Base-by-base conservation (phyloP, 2,329 filamentous ascomycete species). In the Aspergillus awamori region DNA sequence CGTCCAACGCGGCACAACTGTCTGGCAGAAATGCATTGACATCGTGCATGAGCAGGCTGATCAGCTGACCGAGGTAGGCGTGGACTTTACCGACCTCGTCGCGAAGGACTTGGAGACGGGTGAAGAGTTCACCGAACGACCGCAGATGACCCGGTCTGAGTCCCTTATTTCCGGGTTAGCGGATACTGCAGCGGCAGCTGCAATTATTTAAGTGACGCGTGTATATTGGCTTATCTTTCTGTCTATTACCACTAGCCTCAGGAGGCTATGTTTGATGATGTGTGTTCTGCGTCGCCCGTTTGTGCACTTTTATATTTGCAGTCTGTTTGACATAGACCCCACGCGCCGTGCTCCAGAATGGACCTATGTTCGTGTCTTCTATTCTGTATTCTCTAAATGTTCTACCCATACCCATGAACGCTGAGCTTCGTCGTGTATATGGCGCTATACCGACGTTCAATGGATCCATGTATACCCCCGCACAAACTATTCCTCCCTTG, bases 61-160 rank as follows among this genome's bases (percentile, higher is more conserved):
- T 61, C 87, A 95, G 81, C 80, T 99, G 61, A 85, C 86, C 5
- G 91, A 96, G 63, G 93, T 97, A 22, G 93, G 93, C 0, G 80
- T 99, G 33, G 94, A 99, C 76, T 98, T 99, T 73, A 86, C 85
- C 59, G 91, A 91, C 67, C 77, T 98, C 59, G 88, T 97, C 13
- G 91, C 90, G 15, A 83, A 83, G 65, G 87, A 73, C 6, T 61
- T 80, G 53, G 72, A 74, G 51, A 66, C 64, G 2, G 67, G 64
- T 13, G 71, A 73, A 13, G 69, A 72, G 43, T 55, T 54, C 11
- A 39, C 59, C 17, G 58, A 63, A 22, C 58, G 60, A 33, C 67
- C 68, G 22, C 56, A 66, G 45, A 70, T 70, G 68, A 69, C 65
- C n/a, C 62, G 68, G 8, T 70, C 68, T 17, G 68, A 70, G 52